Base-by-base conservation (phyloP, 2,329 filamentous ascomycete genomes). In the Ascochyta pisi region DNA sequence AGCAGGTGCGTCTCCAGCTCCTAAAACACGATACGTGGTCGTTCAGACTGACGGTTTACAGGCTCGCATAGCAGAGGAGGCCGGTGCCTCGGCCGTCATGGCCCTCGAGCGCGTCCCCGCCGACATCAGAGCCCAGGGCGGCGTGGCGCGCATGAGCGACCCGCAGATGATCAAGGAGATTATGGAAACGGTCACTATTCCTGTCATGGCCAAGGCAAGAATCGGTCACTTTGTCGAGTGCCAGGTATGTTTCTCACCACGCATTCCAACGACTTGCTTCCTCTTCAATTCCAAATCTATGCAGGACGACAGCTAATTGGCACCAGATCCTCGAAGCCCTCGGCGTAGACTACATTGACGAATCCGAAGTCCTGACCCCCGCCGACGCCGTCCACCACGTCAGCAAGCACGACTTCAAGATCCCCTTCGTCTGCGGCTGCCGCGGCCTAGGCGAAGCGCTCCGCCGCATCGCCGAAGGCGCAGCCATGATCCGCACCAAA, bases 171-270 rank as follows among this genome's bases (percentile, higher is more conserved):
- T 98, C 84, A 89, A 90, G 79, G 91, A 93, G 77, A 98, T 99
- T 76, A 96, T 97, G 87, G 86, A 84, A 3, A 88, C 92, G 37
- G 95, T 98, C 42, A 98, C 94, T 50, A 97, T 98, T 70, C 95
- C 95, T 68, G 95, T 99, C 77, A 98, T 99, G 95, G 95, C 95
- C 62, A 99, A 99, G 82, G 94, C 94, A 23, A 87, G 95, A 74
- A 99, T 98, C 75, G 95, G 95, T 34, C 95, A 99, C 81, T 93
- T 97, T 67, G 94, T 97, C 70, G 95, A 99, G 82, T 97, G 93
- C 82, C 94, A 91, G 83, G 84, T 86, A 78, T 50, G 73, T 52
- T 15, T 23, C 33, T 6, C 68, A 34, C 22, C 29, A 4, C 19
- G 12, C 2, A 16, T 24, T 31, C 9, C 29, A 13, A 31, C 4